Evolutionary conservation across 768 basidiomycete species (phyloP), one percentile per base, ranked within the genome.

Genomic region (Gloeopeniophorella convolvens): DNA sequence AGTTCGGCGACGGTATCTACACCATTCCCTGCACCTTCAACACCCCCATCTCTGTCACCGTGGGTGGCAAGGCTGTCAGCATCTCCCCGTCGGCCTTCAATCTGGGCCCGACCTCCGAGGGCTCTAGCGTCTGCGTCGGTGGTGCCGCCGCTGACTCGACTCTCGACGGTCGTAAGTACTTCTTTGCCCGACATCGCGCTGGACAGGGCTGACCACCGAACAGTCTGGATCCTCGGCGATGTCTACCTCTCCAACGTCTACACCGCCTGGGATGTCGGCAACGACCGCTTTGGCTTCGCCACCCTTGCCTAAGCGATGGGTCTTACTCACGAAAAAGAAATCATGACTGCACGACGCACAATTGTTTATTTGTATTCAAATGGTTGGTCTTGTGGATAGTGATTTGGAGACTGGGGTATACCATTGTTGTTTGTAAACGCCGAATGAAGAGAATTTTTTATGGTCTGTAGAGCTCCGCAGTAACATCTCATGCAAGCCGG

Each of bases 401-500:
- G n/a, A n/a, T n/a, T n/a, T n/a, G n/a, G n/a, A n/a, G n/a, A n/a
- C n/a, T n/a, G n/a, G n/a, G n/a, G n/a, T n/a, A n/a, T n/a, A n/a
- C n/a, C n/a, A n/a, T n/a, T n/a, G n/a, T n/a, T n/a, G n/a, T n/a
- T n/a, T n/a, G n/a, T n/a, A n/a, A n/a, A n/a, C n/a, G n/a, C n/a
- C n/a, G n/a, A n/a, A n/a, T n/a, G n/a, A n/a, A n/a, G n/a, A n/a
- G n/a, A n/a, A n/a, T n/a, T n/a, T n/a, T n/a, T n/a, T n/a, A n/a
- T n/a, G n/a, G n/a, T n/a, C n/a, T n/a, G n/a, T n/a, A n/a, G n/a
- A n/a, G n/a, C n/a, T n/a, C n/a, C n/a, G n/a, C n/a, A n/a, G n/a
- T n/a, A n/a, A n/a, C n/a, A n/a, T n/a, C n/a, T 56, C 55, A 82
- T 2, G 71, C 75, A 33, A 87, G 65, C 60, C 72, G 77, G 6